Evolutionary conservation across 371 early-diverging fungal genomes (phyloP).

Genomic region (Coelomomyces lativittatus): DNA sequence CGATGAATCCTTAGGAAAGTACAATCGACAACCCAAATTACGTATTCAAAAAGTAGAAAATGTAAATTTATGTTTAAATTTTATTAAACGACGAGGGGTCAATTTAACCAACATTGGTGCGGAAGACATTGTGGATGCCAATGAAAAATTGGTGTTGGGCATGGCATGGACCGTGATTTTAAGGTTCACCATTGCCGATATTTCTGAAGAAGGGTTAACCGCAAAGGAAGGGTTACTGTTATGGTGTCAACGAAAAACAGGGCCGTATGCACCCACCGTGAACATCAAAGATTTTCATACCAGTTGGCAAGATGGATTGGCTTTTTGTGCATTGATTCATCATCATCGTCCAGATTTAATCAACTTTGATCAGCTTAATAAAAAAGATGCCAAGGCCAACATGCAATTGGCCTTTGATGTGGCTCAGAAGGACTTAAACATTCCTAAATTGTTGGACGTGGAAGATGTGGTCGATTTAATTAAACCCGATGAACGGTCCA

Average conservation of each 20-base stretch:
- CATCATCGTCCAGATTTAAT: slow-evolving; percentile 85
- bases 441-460: slow-evolving; percentile 78
- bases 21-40: slow-evolving; percentile 69
- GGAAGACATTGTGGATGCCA: slow-evolving; percentile 90
- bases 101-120: slow-evolving; percentile 83
- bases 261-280: slow-evolving; percentile 55
- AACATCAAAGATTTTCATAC: slow-evolving; percentile 67
- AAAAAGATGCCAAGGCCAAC: slow-evolving; percentile 46
- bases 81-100: slow-evolving; percentile 68
- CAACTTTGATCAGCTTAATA: slow-evolving; percentile 68
- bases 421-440: slow-evolving; percentile 70
- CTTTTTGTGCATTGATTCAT: slow-evolving; percentile 59
- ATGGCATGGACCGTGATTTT: slow-evolving; percentile 96
- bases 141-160: slow-evolving; percentile 85
- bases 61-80: slow-evolving; percentile 77
- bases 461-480: slow-evolving; percentile 86
- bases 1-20: slow-evolving; percentile 50
- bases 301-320: slow-evolving; percentile 87
- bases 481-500: slow-evolving; percentile 89
- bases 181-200: slow-evolving; percentile 81
- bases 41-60: slow-evolving; percentile 92
- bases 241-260: slow-evolving; percentile 92
- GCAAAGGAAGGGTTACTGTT: slow-evolving; percentile 70
- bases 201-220: slow-evolving; percentile 75
- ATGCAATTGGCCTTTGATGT: slow-evolving; percentile 85